Evolutionary conservation across 306 rosid species (phyloP).

Genomic region (Cotoneaster glaucophyllus): DNA sequence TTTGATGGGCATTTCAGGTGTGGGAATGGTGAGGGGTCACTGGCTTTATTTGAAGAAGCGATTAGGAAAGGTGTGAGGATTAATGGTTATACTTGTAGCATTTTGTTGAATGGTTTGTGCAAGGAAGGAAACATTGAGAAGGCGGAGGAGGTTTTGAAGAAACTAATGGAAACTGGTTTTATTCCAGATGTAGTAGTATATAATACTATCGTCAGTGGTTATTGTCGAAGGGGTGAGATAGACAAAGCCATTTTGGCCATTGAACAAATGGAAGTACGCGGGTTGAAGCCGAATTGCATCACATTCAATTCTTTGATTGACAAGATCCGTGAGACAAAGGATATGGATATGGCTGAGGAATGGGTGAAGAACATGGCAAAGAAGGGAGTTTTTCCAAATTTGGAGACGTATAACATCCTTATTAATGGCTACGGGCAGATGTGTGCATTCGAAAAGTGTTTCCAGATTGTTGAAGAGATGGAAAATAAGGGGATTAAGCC

Average conservation of each 20-base stretch:
- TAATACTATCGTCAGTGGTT: conserved; percentile 59
- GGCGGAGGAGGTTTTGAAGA: conserved; percentile 53
- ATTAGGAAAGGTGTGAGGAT: conserved; percentile 24
- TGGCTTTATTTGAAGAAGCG: conserved; percentile 28
- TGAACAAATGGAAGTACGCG: conserved; percentile 45
- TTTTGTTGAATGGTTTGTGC: conserved; percentile 59
- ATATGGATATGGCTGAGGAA: conserved; percentile 58
- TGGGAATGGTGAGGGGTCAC: conserved; percentile 26
- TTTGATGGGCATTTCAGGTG: conserved; percentile 39
- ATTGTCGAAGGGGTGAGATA: conserved; percentile 51
- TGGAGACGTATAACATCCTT: conserved; percentile 53
- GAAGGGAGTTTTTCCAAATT: conserved; percentile 49
- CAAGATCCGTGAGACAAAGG: conserved; percentile 47
- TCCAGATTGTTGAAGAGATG: conserved; percentile 67
- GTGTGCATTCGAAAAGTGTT: conserved; percentile 47
- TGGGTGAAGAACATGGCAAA: conserved; percentile 63
- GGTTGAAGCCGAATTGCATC: conserved; percentile 47
- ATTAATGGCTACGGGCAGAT: conserved; percentile 57
- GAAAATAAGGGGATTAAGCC: conserved; percentile 60
- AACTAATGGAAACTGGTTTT: conserved; percentile 38
- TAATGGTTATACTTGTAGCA: conserved; percentile 38
- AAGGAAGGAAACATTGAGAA: conserved; percentile 52
- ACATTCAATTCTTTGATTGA: conserved; percentile 58
- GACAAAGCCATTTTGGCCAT: conserved; percentile 33
- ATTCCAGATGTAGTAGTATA: conserved; percentile 41